Base-by-base conservation (phyloP, 164 flowering plant genomes). In the Paratinospora sagittata region DNA sequence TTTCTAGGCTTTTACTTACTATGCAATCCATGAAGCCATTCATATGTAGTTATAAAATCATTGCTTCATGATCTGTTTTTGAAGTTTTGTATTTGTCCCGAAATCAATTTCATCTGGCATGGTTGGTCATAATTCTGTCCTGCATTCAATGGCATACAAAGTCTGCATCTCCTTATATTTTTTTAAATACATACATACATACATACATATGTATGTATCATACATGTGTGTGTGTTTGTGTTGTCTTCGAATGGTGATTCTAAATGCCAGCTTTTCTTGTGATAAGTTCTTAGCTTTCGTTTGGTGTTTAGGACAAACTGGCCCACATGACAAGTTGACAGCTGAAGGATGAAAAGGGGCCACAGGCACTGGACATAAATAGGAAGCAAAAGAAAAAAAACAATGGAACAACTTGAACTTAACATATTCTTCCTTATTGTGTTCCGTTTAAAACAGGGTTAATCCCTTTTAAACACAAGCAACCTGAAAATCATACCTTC, bases 251-350 rank as follows among this genome's bases (percentile, higher is more conserved):
- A 55, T 1, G 10, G 24, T 21, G 6, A 55, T 17, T 55, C 61
- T 55, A 55, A 55, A 55, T 55, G 61, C 61, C 61, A n/a, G 61
- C 19, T n/a, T 55, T 55, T 55, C 10, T 55, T 55, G 61, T 55
- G 61, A 6, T 55, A n/a, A 55, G 26, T 55, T 23, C 21, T 43
- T 21, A 55, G 21, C 61, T 55, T 21, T 21, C 10, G 8, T n/a
- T 55, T 19, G 10, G 61, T 13, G n/a, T 52, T 43, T 16, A 16
- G 16, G 16, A 49, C 17, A 49, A 23, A 21, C 61, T 55, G 61
- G 61, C 24, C 61, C 21, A n/a, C 61, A 30, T 30, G 34, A 30
- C 34, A 30, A 30, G 4, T 55, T 55, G 61, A 55, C 61, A 55
- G n/a, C 24, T 55, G 61, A 55, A 16, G 61, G 61, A 55, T n/a